Base-by-base conservation (phyloP, 345 rosid genomes). In the Excoecaria agallocha region DNA sequence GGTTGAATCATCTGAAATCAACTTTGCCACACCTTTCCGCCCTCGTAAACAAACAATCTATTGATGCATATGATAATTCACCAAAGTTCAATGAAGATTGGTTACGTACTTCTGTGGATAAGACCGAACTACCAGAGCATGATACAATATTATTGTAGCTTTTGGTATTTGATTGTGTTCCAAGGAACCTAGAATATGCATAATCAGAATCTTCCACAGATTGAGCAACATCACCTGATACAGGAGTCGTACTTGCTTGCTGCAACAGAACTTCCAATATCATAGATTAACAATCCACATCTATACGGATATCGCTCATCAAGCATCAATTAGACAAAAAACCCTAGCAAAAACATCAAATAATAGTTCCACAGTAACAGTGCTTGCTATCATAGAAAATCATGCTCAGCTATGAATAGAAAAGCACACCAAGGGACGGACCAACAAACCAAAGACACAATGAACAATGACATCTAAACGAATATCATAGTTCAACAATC, bases 71-170 rank as follows among this genome's bases (percentile, higher is more conserved):
- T 30, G 30, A 30, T 30, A 30, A 30, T 30, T 30, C 30, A 30
- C 30, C 30, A 30, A 30, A 30, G 30, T 30, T 30, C 30, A 30
- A 30, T 55, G 2, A 12, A 37, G 13, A 72, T 6, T 56, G 25
- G 30, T 37, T 60, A 72, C 66, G 43, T 76, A 86, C 91, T 89
- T 88, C 86, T 65, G 76, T 65, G 30, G 87, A 75, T 54, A 69
- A 19, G 17, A 62, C 9, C 24, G 74, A 73, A 55, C 50, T 39
- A 24, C 67, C 72, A 17, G 73, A 37, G 6, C 81, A 66, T 59
- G 88, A 63, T 22, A 74, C 55, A 19, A 80, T 70, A 78, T 59
- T 6, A 63, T 71, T n/a, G 57, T 73, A 77, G 75, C 82, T 69
- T 52, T 77, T 67, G 25, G 85, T 66, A 57, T 76, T 13, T 57